A percentile compares a stretch with the other conserved stretches of the same genome.
Conservation (phyloP, 2,329 filamentous ascomycete species). For the Rhynchosporium agropyri region DNA sequence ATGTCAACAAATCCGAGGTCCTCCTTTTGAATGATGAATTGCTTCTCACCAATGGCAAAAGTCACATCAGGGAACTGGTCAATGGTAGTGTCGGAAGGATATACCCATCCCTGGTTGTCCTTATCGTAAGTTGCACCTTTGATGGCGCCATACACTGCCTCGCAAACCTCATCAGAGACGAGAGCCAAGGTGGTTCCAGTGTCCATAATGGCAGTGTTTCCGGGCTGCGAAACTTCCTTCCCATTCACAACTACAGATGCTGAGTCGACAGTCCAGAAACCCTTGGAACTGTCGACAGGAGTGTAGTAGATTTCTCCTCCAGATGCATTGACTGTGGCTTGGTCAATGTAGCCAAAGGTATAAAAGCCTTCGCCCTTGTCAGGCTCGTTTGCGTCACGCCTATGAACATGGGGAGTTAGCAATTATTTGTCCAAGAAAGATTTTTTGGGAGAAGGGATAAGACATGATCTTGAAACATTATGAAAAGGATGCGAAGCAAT, state of each 20-base stretch:
- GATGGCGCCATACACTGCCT: constrained; percentile 66
- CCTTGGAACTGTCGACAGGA: constrained; percentile 62
- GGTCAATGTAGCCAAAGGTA: constrained; percentile 73
- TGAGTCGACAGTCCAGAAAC: constrained; percentile 70
- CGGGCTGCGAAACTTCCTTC: constrained; percentile 50
- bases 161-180: constrained; percentile 61
- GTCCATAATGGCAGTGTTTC: constrained; percentile 70
- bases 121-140: constrained; percentile 60
- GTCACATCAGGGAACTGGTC: constrained; percentile 62
- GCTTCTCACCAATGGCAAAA: constrained; percentile 63
- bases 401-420: no score
- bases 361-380: constrained; percentile 59
- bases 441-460: no score
- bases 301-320: constrained; percentile 61
- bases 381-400: constrained; percentile 50
- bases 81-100: constrained; percentile 55
- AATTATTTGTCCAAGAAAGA: no score
- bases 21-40: constrained; percentile 60
- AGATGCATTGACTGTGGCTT: constrained; percentile 58
- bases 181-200: constrained; percentile 72
- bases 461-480: no score
- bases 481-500: no score
- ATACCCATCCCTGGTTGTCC: constrained; percentile 63
- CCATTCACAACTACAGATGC: constrained; percentile 60
- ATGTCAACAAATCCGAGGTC: constrained; percentile 60